Conservation (phyloP, 83 land plant species). For the Diphasiastrum complanatum region DNA sequence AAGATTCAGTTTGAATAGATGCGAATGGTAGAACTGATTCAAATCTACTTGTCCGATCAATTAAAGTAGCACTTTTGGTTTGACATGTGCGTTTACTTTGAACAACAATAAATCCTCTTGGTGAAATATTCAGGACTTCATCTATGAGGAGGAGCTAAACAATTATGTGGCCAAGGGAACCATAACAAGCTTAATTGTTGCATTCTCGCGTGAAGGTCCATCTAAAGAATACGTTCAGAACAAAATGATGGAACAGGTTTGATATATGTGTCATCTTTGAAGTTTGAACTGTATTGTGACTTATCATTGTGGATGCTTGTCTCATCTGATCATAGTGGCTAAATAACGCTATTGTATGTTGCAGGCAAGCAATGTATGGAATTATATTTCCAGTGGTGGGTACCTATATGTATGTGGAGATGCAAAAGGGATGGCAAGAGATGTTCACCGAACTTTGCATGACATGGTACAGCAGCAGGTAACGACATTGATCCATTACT, state of each 20-base stretch:
- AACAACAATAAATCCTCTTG: not conserved
- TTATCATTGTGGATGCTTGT: no score
- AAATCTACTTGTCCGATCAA: no score
- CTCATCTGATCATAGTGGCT: no score
- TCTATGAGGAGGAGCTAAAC: conserved; percentile 84
- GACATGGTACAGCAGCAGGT: conserved; percentile 88
- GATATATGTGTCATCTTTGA: not conserved
- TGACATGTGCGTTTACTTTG: not conserved
- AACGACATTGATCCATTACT: no score
- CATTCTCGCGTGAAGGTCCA: conserved; percentile 88
- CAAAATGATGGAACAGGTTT: conserved; percentile 74
- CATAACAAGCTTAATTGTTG: conserved; percentile 62
- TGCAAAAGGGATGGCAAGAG: conserved; percentile 98
- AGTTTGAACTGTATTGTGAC: not conserved
- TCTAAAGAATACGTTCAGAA: conserved; percentile 92
- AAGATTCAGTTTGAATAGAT: no score
- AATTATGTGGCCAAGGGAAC: conserved; percentile 54
- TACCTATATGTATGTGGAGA: conserved; percentile 94
- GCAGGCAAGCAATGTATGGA: conserved; percentile 74
- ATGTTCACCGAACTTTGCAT: conserved; percentile 80
- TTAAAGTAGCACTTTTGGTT: not conserved
- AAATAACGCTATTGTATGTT: not conserved
- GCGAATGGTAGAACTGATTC: no score
- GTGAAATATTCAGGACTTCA: conserved; percentile 55
- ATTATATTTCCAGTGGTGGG: conserved; percentile 58